Evolutionary conservation across 768 basidiomycete species (phyloP).

Genomic region (Trametes cinnabarina): DNA sequence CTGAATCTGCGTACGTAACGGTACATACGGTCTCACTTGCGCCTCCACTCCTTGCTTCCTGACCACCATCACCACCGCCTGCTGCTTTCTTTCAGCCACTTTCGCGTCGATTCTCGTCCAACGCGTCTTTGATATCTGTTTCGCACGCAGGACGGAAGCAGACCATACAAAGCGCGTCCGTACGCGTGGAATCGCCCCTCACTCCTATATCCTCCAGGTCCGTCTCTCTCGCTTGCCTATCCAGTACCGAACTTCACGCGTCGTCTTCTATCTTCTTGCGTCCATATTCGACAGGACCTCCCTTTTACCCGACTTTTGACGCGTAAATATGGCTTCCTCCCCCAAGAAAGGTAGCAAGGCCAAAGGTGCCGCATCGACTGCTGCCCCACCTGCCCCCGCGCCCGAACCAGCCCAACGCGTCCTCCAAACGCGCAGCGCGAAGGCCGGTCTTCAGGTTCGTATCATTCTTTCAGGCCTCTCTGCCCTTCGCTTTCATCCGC

Average conservation of each 20-base stretch:
- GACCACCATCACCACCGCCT: slow-evolving; percentile 13
- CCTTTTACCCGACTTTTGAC: background rate
- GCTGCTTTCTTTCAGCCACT: slow-evolving; percentile 15
- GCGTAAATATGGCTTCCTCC: slow-evolving; percentile 15
- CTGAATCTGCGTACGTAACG: too few species aligned
- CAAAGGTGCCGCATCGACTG: slow-evolving; percentile 51
- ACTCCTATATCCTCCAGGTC: background rate
- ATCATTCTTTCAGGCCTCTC: background rate
- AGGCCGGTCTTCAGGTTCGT: slow-evolving; percentile 82
- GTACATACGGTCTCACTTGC: background rate
- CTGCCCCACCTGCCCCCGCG: slow-evolving; percentile 32
- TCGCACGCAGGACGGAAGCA: background rate
- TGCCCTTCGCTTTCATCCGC: background rate
- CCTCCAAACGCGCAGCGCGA: slow-evolving; percentile 72
- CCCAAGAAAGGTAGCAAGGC: slow-evolving; percentile 53
- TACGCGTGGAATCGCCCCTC: background rate
- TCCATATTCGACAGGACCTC: background rate
- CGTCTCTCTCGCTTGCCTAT: too few species aligned
- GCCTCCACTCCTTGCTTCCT: slow-evolving; percentile 6
- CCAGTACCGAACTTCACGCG: too few species aligned
- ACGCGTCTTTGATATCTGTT: background rate
- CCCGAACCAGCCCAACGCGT: slow-evolving; percentile 34
- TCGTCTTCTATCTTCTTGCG: background rate
- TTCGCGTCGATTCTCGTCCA: slow-evolving; percentile 3
- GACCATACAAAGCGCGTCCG: background rate